Evolutionary conservation across 768 basidiomycete species (phyloP).

Genomic region (Phlegmacium glaucopus): DNA sequence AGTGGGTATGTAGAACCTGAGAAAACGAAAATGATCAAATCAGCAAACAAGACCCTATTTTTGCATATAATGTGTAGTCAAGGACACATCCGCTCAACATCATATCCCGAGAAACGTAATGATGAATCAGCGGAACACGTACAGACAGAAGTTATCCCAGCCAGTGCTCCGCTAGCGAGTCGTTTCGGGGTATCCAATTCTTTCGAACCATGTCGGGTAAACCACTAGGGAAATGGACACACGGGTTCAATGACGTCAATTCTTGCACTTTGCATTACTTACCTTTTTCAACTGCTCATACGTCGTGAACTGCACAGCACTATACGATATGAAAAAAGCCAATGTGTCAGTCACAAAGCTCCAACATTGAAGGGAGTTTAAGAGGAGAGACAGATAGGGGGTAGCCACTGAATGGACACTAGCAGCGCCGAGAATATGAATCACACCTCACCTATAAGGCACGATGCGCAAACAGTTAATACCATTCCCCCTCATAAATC

Average conservation of each 20-base stretch:
- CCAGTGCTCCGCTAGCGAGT: conserved; percentile 82
- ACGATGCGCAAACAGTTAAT: conserved; percentile 92
- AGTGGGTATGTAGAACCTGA: conserved; percentile 86
- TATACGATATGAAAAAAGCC: no score
- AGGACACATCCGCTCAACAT: background rate
- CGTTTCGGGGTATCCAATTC: conserved; percentile 88
- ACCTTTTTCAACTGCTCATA: conserved; percentile 93
- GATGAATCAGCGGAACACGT: conserved; percentile 28
- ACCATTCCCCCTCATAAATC: conserved; percentile 91
- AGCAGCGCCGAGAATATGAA: no score
- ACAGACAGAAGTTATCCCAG: conserved; percentile 95
- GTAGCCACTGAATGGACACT: no score
- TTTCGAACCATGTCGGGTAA: conserved; percentile 64
- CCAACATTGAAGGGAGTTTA: no score
- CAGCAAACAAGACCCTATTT: no score
- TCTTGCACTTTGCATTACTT: conserved; percentile 10
- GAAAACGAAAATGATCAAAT: no score
- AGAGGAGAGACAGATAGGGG: background rate
- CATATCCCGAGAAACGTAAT: background rate
- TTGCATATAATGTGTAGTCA: background rate
- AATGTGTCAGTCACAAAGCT: conserved; percentile 7
- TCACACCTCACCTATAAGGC: conserved; percentile 62
- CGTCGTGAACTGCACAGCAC: conserved; percentile 81
- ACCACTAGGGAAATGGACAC: conserved; percentile 44
- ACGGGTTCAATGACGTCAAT: conserved; percentile 28